A percentile compares a stretch with the other conserved stretches of the same genome.
phyloP scores from a whole-genome alignment of 495 filamentous ascomycete species.

The Terfezia claveryi region DNA sequence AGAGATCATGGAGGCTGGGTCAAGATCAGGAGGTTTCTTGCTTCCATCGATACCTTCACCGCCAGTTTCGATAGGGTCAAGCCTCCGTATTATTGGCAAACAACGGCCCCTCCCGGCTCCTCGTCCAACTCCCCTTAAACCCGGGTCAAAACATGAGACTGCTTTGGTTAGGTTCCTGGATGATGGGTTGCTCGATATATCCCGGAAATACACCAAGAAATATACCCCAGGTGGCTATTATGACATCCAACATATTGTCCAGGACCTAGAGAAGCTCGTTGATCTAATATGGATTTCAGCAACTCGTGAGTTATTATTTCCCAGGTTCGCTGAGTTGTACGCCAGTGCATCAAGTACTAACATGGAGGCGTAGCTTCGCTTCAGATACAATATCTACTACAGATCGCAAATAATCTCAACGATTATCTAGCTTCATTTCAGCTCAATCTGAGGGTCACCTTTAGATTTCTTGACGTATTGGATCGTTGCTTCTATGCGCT shows the following conservation, averaged over 20 bases:
- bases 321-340: not conserved
- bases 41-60: slow-evolving; percentile 1
- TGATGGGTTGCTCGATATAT: slow-evolving; percentile 10
- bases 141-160: slow-evolving; percentile 10
- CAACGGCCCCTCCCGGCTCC: slow-evolving; percentile 9
- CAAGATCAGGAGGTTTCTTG: not conserved
- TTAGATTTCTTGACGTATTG: slow-evolving; percentile 11
- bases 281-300: slow-evolving; percentile 19
- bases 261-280: slow-evolving; percentile 13
- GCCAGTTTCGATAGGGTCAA: slow-evolving; percentile 1
- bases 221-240: slow-evolving; percentile 9
- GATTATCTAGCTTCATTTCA: slow-evolving; percentile 17
- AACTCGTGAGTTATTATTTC: slow-evolving; percentile 8
- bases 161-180: slow-evolving; percentile 16
- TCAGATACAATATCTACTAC: slow-evolving; percentile 15
- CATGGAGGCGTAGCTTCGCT: slow-evolving; percentile 4
- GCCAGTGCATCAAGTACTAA: too few species aligned
- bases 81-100: too few species aligned
- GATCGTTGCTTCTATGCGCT: slow-evolving; percentile 16
- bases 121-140: slow-evolving; percentile 10
- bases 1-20: too few species aligned
- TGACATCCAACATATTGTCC: not conserved
- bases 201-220: slow-evolving; percentile 13
- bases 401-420: slow-evolving; percentile 18
- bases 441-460: slow-evolving; percentile 3